Evolutionary conservation across 192 early-diverging fungal species (phyloP).

Genomic region (Entomortierella chlamydospora): DNA sequence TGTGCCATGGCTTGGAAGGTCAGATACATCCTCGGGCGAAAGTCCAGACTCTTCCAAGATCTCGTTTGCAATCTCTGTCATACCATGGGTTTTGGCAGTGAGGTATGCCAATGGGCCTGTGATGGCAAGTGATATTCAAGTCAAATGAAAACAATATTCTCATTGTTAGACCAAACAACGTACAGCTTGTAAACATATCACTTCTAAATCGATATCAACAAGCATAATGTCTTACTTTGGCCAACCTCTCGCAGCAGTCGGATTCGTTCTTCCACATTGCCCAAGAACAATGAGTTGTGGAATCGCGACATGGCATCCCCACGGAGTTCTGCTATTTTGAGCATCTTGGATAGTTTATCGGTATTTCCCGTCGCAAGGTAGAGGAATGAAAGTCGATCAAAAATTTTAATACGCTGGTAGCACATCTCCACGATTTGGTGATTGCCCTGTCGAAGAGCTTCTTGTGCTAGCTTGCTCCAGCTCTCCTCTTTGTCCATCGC

Average conservation of each 20-base stretch:
- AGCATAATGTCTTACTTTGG: constrained; percentile 68
- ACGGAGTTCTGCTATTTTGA: constrained; percentile 90
- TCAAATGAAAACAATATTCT: no score
- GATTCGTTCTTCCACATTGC: constrained; percentile 93
- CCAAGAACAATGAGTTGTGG: constrained; percentile 92
- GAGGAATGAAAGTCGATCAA: constrained; percentile 94
- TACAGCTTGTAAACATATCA: no score
- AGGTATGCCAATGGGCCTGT: constrained; percentile 91
- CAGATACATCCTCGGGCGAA: constrained; percentile 68
- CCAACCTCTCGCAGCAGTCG: constrained; percentile 86
- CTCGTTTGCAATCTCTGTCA: constrained; percentile 84
- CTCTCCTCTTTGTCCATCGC: constrained; percentile 88
- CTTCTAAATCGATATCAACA: no score
- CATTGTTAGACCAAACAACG: no score
- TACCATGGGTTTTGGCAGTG: constrained; percentile 90
- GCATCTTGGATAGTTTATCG: constrained; percentile 94
- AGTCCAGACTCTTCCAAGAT: constrained; percentile 84
- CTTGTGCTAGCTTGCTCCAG: constrained; percentile 92
- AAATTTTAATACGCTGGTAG: constrained; percentile 92
- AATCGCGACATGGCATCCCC: constrained; percentile 90
- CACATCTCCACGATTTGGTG: constrained; percentile 89
- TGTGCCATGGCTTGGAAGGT: constrained; percentile 53
- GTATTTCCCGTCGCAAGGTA: constrained; percentile 93
- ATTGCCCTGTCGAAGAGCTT: constrained; percentile 93
- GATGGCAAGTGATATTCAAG: not conserved